A percentile compares a stretch with the other conserved stretches of the same genome.
Evolutionary conservation across 352 stramenopile species (phyloP).

Genomic region (Phytophthora pisi): DNA sequence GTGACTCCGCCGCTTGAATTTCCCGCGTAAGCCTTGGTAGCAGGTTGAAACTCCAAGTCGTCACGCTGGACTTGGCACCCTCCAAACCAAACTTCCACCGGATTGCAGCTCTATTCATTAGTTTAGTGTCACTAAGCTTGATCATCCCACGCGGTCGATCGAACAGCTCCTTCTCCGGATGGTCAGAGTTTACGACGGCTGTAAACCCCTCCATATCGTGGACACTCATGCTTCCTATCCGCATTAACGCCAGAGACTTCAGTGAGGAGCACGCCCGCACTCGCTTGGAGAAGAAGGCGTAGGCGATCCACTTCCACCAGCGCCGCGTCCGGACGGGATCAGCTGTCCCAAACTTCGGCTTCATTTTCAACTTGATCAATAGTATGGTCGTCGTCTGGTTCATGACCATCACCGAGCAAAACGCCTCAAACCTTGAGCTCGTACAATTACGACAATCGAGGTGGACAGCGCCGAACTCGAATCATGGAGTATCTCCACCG

Average conservation of each 20-base stretch:
- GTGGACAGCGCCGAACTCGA: not conserved
- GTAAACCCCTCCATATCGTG: constrained; percentile 1
- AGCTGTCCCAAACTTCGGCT: not conserved
- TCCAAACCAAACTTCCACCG: constrained; percentile 5
- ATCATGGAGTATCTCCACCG: not conserved
- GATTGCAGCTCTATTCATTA: not conserved
- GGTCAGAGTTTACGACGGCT: not conserved
- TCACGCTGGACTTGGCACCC: constrained; percentile 1
- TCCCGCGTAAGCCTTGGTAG: too few relatives aligned
- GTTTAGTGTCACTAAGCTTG: not conserved
- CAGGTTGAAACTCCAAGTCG: constrained; percentile 2
- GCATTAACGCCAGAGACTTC: constrained; percentile 1
- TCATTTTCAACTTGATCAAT: not conserved
- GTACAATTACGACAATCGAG: not conserved
- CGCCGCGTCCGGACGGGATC: not conserved
- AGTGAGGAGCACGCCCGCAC: not conserved
- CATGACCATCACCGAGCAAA: constrained; percentile 4
- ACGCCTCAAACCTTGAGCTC: not conserved
- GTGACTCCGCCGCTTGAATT: not conserved
- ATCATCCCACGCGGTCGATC: not conserved
- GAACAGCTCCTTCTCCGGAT: constrained; percentile 6
- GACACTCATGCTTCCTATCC: constrained; percentile 1
- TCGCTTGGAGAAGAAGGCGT: constrained; percentile 14
- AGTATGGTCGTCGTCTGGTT: constrained; percentile 5
- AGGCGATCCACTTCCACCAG: constrained; percentile 13